Evolutionary conservation across 2,329 filamentous ascomycete genomes (phyloP), one percentile per base, ranked within the genome.

Genomic region (Stemphylium vesicarium): DNA sequence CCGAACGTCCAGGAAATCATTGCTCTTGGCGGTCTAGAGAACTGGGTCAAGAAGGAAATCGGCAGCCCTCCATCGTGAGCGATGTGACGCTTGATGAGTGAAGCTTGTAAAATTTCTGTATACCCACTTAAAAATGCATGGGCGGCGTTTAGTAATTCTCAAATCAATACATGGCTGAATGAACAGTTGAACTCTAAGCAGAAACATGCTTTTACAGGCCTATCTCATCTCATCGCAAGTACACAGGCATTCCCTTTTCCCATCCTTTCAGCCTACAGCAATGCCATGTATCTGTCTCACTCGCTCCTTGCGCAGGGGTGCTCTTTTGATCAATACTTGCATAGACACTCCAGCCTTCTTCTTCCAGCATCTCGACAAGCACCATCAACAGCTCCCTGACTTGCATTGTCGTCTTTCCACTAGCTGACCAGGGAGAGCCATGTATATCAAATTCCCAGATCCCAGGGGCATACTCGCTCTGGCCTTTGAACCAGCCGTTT

Each of bases 11-110:
- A 96, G 74, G 90, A 77, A 60, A 77, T 78, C 33, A 76, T 78
- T 50, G 75, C 75, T 40, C 76, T 82, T 44, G 91, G 91, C 2
- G 92, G 92, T 0, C 71, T 96, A 56, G 90, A 93, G 80, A 88
- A 87, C 60, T 96, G 91, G 92, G 89, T 95, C 9, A 89, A 89
- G 82, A 81, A 82, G 52, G 81, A 90, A 73, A 89, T 92, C 67
- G 74, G 73, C 2, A 68, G 66, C 29, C 69, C 69, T 51, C 59
- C 42, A 38, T 55, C 52, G 10, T 55, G 22, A 55, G 22, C n/a
- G 22, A 13, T 13, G 31, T n/a, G n/a, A 12, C 7, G 13, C 15
- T 26, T 16, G 15, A 20, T 15, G 26, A 40, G 2, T 6, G n/a
- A 36, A 38, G 35, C 36, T 16, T 51, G 52, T 55, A 45, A 45